These are phyloP conservation scores for Pythium scleroteichum DNA, from an alignment of 352 stramenopile genomes.

Conservation along the genomic window DNA sequence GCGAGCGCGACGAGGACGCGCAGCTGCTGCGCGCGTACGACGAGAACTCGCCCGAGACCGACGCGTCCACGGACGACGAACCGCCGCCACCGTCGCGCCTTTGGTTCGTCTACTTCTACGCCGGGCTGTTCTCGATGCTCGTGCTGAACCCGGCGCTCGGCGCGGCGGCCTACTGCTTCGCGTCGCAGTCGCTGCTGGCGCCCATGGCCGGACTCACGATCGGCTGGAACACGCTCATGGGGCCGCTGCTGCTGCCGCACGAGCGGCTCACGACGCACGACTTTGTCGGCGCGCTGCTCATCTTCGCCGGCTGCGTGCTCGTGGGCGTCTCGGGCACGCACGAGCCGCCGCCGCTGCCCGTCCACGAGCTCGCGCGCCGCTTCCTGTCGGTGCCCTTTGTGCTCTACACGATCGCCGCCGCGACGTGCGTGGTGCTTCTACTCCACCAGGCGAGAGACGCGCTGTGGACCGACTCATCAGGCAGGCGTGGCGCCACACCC, in stretches of 20 bases:
- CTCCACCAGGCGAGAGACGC: conserved; percentile 56
- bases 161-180: conserved; percentile 72
- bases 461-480: conserved; percentile 30
- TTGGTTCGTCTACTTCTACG: conserved; percentile 74
- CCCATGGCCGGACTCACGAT: conserved; percentile 83
- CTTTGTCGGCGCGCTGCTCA: conserved; percentile 71
- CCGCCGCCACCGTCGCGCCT: conserved; percentile 24
- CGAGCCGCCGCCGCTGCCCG: conserved; percentile 53
- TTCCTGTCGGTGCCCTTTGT: conserved; percentile 71
- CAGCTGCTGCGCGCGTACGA: conserved; percentile 33
- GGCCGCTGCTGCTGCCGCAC: conserved; percentile 65
- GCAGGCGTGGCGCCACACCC: conserved; percentile 23
- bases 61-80: background rate
- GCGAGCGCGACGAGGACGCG: conserved; percentile 58
- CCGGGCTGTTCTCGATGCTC: conserved; percentile 68
- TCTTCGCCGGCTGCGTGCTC: conserved; percentile 77
- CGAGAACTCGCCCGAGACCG: background rate
- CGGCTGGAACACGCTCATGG: conserved; percentile 82
- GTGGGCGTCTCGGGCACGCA: conserved; percentile 74
- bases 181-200: conserved; percentile 77
- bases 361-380: conserved; percentile 50
- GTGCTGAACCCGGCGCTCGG: conserved; percentile 72
- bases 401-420: conserved; percentile 49
- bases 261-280: conserved; percentile 74
- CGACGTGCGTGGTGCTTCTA: conserved; percentile 47